Base-by-base conservation (phyloP, 768 basidiomycete genomes). In the Hysterangium stoloniferum region DNA sequence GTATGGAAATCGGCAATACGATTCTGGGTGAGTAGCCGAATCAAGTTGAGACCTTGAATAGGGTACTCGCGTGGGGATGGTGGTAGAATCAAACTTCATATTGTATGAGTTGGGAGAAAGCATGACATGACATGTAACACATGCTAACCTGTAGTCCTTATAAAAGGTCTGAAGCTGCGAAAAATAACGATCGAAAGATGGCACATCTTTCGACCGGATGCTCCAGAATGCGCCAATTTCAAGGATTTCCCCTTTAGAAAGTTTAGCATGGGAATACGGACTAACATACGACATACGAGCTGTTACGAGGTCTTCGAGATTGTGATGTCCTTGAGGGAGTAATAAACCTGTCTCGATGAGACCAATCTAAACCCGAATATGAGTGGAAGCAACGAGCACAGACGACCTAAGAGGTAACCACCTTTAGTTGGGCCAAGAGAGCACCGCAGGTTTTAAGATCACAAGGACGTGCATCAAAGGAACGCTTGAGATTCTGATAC, bases 1-100 rank as follows among this genome's bases (percentile, higher is more conserved):
- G 93, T 96, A 66, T 99, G 95, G 71, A 98, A 98, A 65, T 95
- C 90, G 29, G 95, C 93, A 58, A 97, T 95, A 62, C 91, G 84
- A 67, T 96, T 96, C 64, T 91, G 89, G 7, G 90, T 91, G 59
- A 99, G 82, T 53, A 97, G 80, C 40, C 89, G 86, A 62, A 97
- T 91, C 66, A 99, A 87, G 63, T 95, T 86, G 29, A 99, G 81
- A 5, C 94, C 93, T 43, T 89, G 84, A 52, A 96, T 82, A 41
- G 92, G 79, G 57, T 81, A 87, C 69, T 94, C 89, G 63, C 86
- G 82, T 53, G 84, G 79, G 13, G 95, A 97, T 3, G 79, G 82
- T 1, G 89, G 86, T 35, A 97, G 81, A 54, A 72, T 67, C 47
- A 80, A 72, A 65, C 90, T 84, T 58, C 13, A 17, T 13, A 20